These are phyloP conservation scores for Aspergillus chevalieri DNA, from an alignment of 2,329 filamentous ascomycete species.

Conservation along the genomic window DNA sequence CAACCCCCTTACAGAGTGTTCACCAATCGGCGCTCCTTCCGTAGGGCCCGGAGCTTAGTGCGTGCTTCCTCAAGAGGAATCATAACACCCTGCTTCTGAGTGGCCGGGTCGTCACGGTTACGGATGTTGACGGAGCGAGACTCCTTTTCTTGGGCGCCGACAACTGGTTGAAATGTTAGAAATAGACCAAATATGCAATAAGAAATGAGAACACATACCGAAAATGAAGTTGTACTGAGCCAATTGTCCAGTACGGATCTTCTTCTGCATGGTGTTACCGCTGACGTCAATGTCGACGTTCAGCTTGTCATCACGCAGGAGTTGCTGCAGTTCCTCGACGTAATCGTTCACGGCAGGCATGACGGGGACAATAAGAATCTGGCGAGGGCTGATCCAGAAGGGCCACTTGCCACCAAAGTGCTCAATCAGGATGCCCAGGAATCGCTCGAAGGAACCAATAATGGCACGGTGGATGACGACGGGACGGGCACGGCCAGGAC, in stretches of 20 bases:
- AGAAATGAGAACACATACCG: constrained; percentile 26
- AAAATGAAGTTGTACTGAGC: constrained; percentile 49
- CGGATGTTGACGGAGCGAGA: constrained; percentile 56
- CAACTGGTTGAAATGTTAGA: constrained; percentile 39
- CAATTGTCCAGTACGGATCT: constrained; percentile 45
- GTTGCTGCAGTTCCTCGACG: constrained; percentile 41
- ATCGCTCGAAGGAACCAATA: constrained; percentile 47
- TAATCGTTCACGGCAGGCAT: constrained; percentile 47
- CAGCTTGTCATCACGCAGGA: constrained; percentile 41
- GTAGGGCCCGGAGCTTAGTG: constrained; percentile 44
- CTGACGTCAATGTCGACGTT: constrained; percentile 45
- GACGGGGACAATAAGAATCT: constrained; percentile 46
- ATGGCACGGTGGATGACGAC: constrained; percentile 49
- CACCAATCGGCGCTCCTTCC: constrained; percentile 41
- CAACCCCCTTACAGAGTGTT: constrained; percentile 30
- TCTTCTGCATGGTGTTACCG: constrained; percentile 48
- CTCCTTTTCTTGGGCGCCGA: constrained; percentile 58
- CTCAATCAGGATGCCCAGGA: constrained; percentile 46
- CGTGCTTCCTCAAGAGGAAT: constrained; percentile 56
- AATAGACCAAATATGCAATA: not conserved
- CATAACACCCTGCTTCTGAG: constrained; percentile 57
- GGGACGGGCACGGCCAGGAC: constrained; percentile 42
- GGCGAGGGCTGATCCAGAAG: constrained; percentile 48
- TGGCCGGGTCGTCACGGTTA: constrained; percentile 57
- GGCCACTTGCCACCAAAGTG: constrained; percentile 50